Evolutionary conservation across 768 basidiomycete species (phyloP).

Genomic region (Boletus fagicola): DNA sequence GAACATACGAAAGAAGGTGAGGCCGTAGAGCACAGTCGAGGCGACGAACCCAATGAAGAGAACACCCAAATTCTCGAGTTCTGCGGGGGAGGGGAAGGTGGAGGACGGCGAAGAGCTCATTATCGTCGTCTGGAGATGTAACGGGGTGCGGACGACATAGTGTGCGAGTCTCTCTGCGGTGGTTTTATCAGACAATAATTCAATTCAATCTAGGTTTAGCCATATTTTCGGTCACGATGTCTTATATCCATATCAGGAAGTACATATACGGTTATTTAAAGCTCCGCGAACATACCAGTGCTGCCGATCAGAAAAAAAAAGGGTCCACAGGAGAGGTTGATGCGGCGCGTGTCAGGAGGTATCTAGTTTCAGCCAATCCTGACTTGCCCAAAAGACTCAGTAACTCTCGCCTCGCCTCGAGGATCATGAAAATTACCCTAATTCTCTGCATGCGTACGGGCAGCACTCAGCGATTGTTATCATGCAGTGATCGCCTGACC

Average conservation of each 20-base stretch:
- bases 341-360: no score
- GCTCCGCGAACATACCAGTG: neutral
- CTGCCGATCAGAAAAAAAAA: neutral
- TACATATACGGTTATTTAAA: neutral
- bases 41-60: slow-evolving; percentile 30
- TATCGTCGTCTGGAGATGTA: neutral
- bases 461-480: no score
- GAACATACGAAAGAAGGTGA: slow-evolving; percentile 35
- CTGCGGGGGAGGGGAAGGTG: slow-evolving; percentile 14
- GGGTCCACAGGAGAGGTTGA: neutral
- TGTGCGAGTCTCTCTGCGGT: neutral
- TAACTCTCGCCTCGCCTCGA: neutral
- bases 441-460: no score
- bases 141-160: neutral
- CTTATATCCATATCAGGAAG: slow-evolving; percentile 7
- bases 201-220: slow-evolving; percentile 1
- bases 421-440: no score
- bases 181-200: slow-evolving; percentile 13
- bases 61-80: slow-evolving; percentile 25
- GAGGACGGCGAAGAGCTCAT: slow-evolving; percentile 16
- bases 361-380: no score
- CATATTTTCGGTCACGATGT: neutral
- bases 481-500: no score
- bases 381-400: neutral
- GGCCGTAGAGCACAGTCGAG: slow-evolving; percentile 30